Evolutionary conservation across 768 basidiomycete genomes (phyloP).

Genomic region (Chalciporus piperatus): DNA sequence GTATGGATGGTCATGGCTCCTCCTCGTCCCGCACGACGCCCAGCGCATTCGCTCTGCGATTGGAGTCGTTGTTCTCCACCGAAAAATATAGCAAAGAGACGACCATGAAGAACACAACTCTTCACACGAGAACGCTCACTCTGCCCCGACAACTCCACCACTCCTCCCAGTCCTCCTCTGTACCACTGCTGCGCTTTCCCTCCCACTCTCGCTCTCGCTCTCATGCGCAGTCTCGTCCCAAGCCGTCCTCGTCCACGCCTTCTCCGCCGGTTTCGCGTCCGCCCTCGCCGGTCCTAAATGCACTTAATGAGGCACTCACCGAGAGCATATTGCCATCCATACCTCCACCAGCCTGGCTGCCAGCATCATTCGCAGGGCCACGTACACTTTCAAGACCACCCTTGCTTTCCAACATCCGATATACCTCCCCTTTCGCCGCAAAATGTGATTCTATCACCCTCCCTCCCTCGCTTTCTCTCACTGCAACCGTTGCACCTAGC

Average conservation of each 20-base stretch:
- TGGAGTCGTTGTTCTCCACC: slow-evolving; percentile 1
- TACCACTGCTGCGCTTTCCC: slow-evolving; percentile 20
- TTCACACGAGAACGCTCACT: slow-evolving; percentile 8
- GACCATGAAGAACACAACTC: not conserved
- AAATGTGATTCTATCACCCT: slow-evolving; percentile 19
- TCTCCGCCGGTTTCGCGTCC: slow-evolving; percentile 20
- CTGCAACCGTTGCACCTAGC: not conserved
- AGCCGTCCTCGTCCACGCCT: not conserved
- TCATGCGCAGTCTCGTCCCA: not conserved
- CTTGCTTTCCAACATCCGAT: slow-evolving; percentile 52
- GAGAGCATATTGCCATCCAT: slow-evolving; percentile 38
- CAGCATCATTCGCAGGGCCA: slow-evolving; percentile 34
- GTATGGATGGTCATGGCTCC: slow-evolving; percentile 15
- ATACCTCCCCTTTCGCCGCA: slow-evolving; percentile 61
- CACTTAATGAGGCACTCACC: slow-evolving; percentile 45
- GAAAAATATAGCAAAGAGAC: not conserved
- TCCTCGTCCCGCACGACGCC: slow-evolving; percentile 11
- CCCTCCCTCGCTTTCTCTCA: slow-evolving; percentile 15
- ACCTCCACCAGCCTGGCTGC: slow-evolving; percentile 44
- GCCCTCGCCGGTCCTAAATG: slow-evolving; percentile 39
- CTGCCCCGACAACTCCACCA: slow-evolving; percentile 16
- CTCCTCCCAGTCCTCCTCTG: slow-evolving; percentile 4
- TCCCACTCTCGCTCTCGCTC: not conserved
- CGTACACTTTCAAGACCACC: slow-evolving; percentile 41
- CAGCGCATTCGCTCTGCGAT: not conserved